A percentile compares a stretch with the other conserved stretches of the same genome.
These are phyloP conservation scores for Parietaria judaica DNA, from an alignment of 306 rosid genomes.

Conservation along the genomic window DNA sequence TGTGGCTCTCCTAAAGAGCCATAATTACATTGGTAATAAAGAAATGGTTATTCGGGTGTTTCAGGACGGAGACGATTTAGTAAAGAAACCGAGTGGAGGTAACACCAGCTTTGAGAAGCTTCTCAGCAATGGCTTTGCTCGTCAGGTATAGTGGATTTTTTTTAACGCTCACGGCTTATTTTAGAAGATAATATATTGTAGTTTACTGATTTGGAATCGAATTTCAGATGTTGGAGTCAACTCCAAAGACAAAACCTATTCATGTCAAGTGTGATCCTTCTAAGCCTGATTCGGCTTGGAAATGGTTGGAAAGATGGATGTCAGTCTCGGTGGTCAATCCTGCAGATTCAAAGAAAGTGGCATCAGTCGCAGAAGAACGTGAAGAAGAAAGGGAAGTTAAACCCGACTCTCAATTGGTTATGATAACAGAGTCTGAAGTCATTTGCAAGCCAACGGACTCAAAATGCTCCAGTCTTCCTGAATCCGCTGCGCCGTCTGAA, in stretches of 20 bases:
- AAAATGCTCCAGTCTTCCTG: slow-evolving; percentile 22
- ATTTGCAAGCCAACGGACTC: slow-evolving; percentile 32
- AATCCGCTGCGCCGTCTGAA: slow-evolving; percentile 39
- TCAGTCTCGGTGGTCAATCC: slow-evolving; percentile 40
- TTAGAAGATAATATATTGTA: neutral
- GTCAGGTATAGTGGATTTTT: slow-evolving; percentile 46
- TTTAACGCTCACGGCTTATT: slow-evolving; percentile 7
- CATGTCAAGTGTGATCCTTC: slow-evolving; percentile 71
- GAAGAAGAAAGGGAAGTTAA: slow-evolving; percentile 26
- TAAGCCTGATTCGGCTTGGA: slow-evolving; percentile 85
- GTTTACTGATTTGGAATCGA: neutral
- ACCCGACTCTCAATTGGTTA: slow-evolving; percentile 27
- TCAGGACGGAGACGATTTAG: slow-evolving; percentile 40
- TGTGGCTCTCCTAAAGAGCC: neutral
- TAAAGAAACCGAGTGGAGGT: slow-evolving; percentile 27
- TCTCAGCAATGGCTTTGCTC: slow-evolving; percentile 68
- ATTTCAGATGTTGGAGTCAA: slow-evolving; percentile 63
- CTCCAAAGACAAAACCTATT: slow-evolving; percentile 61
- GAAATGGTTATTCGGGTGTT: slow-evolving; percentile 17
- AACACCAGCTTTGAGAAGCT: slow-evolving; percentile 58
- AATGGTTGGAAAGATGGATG: slow-evolving; percentile 98
- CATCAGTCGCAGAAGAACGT: slow-evolving; percentile 26
- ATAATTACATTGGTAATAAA: neutral
- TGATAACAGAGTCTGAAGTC: slow-evolving; percentile 30
- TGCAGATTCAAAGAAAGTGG: slow-evolving; percentile 28